Base-by-base conservation (phyloP, 129 eudicot genomes). In the Apium graveolens region DNA sequence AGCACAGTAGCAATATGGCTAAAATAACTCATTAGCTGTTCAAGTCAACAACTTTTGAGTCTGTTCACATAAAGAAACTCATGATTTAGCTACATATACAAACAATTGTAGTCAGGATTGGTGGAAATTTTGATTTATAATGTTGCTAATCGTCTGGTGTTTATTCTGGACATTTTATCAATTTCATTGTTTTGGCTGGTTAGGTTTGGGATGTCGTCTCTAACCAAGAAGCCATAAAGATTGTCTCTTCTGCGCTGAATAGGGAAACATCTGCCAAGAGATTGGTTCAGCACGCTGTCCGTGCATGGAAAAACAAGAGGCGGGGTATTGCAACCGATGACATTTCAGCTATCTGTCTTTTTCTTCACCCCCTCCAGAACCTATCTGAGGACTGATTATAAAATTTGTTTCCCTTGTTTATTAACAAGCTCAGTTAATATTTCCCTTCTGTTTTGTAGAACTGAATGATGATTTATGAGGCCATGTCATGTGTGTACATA, bases 141-240 rank as follows among this genome's bases (percentile, higher is more conserved):
- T 35, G 14, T 38, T 71, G 1, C 14, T 17, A 11, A 20, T 70
- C 31, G 8, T 37, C 41, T 37, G 46, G 45, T 6, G 7, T 21
- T 70, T 41, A 11, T 16, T 70, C 75, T 71, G 24, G 39, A 38
- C 12, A 37, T 37, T 1, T 68, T 5, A 71, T 17, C 21, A 1
- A 16, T 46, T 48, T 34, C 37, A 1, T 51, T 70, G 9, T 27
- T 27, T 60, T 34, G 55, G n/a, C 14, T 26, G 16, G 24, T 74
- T 76, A 93, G 98, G 91, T 94, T 13, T 96, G 99, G 99, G 99
- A 96, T 82, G 99, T 92, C 11, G 78, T 96, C 51, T 86, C 97
- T 5, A 96, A 96, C 79, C 85, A 92, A 92, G 95, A 92, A 82
- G 97, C 97, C 0, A 86, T 92, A 24, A 92, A 89, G 80, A 86